A percentile compares a stretch with the other conserved stretches of the same genome.
phyloP scores from a whole-genome alignment of 176 grass and related monocot species.

The Oropetium thomaeum region DNA sequence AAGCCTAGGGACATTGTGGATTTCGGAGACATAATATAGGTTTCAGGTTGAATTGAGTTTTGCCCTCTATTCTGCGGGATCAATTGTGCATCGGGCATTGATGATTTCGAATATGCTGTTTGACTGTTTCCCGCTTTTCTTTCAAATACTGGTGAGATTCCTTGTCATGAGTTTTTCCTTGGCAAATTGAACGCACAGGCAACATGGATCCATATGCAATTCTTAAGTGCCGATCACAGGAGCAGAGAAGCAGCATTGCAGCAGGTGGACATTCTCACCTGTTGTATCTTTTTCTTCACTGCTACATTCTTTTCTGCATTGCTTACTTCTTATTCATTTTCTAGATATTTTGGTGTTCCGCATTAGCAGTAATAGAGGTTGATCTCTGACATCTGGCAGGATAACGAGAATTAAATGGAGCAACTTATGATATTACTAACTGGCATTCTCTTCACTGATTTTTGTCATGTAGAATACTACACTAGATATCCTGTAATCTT shows the following conservation, averaged over 20 bases:
- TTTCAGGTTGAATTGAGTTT: background rate
- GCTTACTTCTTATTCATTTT: background rate
- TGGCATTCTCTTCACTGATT: background rate
- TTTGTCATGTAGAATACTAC: background rate
- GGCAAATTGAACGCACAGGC: conserved; percentile 36
- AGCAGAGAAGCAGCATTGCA: conserved; percentile 89
- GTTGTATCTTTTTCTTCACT: background rate
- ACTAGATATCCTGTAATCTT: background rate
- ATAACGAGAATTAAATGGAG: background rate
- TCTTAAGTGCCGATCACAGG: conserved; percentile 75
- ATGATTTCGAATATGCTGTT: background rate
- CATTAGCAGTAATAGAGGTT: background rate
- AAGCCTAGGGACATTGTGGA: background rate
- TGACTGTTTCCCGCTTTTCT: background rate
- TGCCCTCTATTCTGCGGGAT: background rate
- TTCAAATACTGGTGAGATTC: background rate
- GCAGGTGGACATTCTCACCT: conserved; percentile 35
- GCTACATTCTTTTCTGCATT: background rate
- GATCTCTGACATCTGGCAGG: background rate
- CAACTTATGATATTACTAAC: background rate
- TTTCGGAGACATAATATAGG: background rate
- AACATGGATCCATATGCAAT: conserved; percentile 91
- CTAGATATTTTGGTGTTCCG: background rate
- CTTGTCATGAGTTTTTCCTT: background rate
- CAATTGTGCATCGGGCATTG: background rate